These are phyloP conservation scores for Trypanosoma melophagium DNA, from an alignment of 208 protist genomes.

Conservation along the genomic window DNA sequence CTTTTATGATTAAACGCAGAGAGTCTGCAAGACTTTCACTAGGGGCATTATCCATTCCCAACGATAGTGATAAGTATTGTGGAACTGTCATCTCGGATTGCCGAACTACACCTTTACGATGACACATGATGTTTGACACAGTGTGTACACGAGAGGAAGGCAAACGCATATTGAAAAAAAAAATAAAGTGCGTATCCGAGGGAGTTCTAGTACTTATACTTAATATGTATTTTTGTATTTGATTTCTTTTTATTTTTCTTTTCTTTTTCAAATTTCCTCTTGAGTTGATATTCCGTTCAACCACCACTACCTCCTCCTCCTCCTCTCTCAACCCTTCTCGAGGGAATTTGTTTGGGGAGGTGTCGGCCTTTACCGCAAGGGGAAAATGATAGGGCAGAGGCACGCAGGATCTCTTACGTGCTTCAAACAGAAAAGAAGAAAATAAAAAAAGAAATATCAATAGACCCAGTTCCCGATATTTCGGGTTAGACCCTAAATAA, in stretches of 20 bases:
- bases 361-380: too few relatives aligned
- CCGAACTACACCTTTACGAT: slow-evolving; percentile 5
- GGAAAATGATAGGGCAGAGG: too few relatives aligned
- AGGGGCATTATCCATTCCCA: slow-evolving; percentile 9
- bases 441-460: too few relatives aligned
- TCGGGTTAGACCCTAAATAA: too few relatives aligned
- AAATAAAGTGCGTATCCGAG: too few relatives aligned
- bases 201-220: background rate
- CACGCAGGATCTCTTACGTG: too few relatives aligned
- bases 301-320: background rate
- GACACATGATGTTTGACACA: background rate
- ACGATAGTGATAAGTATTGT: background rate
- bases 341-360: too few relatives aligned
- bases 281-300: too few relatives aligned
- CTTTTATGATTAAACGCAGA: background rate
- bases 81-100: background rate
- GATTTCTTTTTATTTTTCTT: background rate
- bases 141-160: slow-evolving; percentile 10
- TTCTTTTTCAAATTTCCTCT: background rate
- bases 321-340: background rate
- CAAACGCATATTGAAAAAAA: slow-evolving; percentile 12
- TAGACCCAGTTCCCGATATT: too few relatives aligned
- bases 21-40: slow-evolving; percentile 3
- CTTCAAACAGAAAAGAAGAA: too few relatives aligned
- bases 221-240: background rate